Conservation (phyloP, 352 stramenopile species). For the Phytophthora meadii region DNA sequence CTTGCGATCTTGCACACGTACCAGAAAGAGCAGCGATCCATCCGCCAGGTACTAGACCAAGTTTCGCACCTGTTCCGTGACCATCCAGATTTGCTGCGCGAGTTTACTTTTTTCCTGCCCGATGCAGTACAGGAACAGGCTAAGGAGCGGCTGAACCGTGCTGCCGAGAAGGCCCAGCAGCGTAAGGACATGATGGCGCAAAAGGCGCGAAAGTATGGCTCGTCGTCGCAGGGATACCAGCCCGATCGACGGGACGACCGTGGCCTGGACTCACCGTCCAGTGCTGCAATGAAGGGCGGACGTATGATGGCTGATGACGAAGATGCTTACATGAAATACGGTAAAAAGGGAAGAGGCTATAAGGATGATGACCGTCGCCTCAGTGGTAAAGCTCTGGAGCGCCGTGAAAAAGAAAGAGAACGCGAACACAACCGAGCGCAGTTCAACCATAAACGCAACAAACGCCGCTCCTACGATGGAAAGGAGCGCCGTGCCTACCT, state of each 20-base stretch:
- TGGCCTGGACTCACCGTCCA: slow-evolving; percentile 62
- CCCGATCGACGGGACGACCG: slow-evolving; percentile 54
- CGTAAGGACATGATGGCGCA: slow-evolving; percentile 78
- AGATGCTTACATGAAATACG: slow-evolving; percentile 43
- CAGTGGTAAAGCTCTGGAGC: slow-evolving; percentile 65
- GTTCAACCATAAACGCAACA: slow-evolving; percentile 76
- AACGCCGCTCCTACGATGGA: slow-evolving; percentile 71
- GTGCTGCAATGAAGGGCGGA: slow-evolving; percentile 59
- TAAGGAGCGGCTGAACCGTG: slow-evolving; percentile 95
- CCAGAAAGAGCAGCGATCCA: slow-evolving; percentile 98
- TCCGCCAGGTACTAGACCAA: slow-evolving; percentile 98
- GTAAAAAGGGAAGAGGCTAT: slow-evolving; percentile 61
- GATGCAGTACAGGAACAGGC: slow-evolving; percentile 98
- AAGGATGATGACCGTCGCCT: slow-evolving; percentile 62
- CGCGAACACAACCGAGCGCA: slow-evolving; percentile 79
- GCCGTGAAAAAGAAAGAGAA: slow-evolving; percentile 80
- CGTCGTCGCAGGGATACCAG: slow-evolving; percentile 38
- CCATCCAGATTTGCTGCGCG: slow-evolving; percentile 98
- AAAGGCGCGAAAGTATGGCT: slow-evolving; percentile 56
- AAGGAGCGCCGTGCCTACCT: slow-evolving; percentile 81
- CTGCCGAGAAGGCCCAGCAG: slow-evolving; percentile 94
- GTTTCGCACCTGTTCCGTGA: slow-evolving; percentile 99
- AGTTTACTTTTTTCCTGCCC: slow-evolving; percentile 99
- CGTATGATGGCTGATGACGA: slow-evolving; percentile 53
- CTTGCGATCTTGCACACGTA: slow-evolving; percentile 99